Conservation (phyloP, 139 green algal genomes). For the Tetraselmis chui region DNA sequence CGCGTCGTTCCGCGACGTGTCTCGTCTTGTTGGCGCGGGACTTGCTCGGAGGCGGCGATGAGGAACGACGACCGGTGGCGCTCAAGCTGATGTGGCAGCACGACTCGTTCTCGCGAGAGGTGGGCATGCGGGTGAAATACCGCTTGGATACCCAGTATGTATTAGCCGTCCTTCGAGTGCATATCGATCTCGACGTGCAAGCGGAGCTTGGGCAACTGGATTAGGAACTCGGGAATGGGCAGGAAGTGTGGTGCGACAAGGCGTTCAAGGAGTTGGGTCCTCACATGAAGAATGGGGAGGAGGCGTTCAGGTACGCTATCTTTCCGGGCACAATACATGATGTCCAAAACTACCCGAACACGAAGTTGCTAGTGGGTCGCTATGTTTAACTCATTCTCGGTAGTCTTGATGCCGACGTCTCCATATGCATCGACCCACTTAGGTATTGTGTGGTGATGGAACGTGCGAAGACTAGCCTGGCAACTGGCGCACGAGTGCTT, state of each 20-base stretch:
- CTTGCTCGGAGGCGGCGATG: not conserved
- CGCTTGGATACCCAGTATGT: not conserved
- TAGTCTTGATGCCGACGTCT: not conserved
- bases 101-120: not conserved
- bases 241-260: too few species aligned
- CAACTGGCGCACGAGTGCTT: not conserved
- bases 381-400: too few species aligned
- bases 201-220: too few species aligned
- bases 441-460: not conserved
- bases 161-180: not conserved
- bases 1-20: not conserved
- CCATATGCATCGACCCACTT: not conserved
- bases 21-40: not conserved
- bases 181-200: too few species aligned
- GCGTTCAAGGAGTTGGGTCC: too few species aligned
- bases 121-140: not conserved
- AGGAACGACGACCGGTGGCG: not conserved
- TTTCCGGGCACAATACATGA: too few species aligned
- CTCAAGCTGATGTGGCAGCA: not conserved
- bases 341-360: too few species aligned
- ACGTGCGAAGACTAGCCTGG: not conserved
- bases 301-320: too few species aligned
- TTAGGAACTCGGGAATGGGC: too few species aligned
- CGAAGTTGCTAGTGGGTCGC: too few species aligned
- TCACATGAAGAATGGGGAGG: too few species aligned